Conservation (phyloP, 805 yeast genomes). For the Metschnikowia sp. region DNA sequence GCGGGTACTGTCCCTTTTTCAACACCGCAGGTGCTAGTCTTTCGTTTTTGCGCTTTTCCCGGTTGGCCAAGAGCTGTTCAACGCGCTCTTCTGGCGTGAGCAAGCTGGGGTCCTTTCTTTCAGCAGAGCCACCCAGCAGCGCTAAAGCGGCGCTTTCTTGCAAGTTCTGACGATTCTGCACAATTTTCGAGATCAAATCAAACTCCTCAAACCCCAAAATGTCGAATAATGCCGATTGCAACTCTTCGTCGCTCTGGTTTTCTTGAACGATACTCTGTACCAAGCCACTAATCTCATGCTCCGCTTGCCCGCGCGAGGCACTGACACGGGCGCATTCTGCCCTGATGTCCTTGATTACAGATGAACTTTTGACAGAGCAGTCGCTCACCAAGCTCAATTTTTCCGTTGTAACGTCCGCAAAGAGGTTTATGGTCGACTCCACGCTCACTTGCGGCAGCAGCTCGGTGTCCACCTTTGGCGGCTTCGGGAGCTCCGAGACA, state of each 20-base stretch:
- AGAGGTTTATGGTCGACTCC: constrained; percentile 33
- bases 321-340: constrained; percentile 34
- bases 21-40: constrained; percentile 42
- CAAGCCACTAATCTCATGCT: constrained; percentile 27
- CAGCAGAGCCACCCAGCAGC: constrained; percentile 12
- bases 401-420: constrained; percentile 36
- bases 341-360: constrained; percentile 21
- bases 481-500: constrained; percentile 15
- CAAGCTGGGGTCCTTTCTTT: constrained; percentile 20
- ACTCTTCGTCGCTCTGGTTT: constrained; percentile 48
- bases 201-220: constrained; percentile 82
- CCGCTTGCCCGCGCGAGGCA: constrained; percentile 28
- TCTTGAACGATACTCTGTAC: constrained; percentile 32
- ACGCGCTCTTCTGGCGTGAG: constrained; percentile 56
- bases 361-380: not conserved
- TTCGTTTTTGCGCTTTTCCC: constrained; percentile 46
- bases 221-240: constrained; percentile 75
- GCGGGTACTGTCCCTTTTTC: constrained; percentile 64
- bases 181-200: constrained; percentile 66
- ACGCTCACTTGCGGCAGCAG: constrained; percentile 24
- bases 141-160: constrained; percentile 9
- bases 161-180: constrained; percentile 40
- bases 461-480: constrained; percentile 40
- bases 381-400: constrained; percentile 15
- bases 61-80: constrained; percentile 49